Percentiles rank a stretch among this genome's conserved stretches.
These are phyloP conservation scores for Lizonia empirigonia DNA, from an alignment of 2,329 filamentous ascomycete species.

Conservation along the genomic window DNA sequence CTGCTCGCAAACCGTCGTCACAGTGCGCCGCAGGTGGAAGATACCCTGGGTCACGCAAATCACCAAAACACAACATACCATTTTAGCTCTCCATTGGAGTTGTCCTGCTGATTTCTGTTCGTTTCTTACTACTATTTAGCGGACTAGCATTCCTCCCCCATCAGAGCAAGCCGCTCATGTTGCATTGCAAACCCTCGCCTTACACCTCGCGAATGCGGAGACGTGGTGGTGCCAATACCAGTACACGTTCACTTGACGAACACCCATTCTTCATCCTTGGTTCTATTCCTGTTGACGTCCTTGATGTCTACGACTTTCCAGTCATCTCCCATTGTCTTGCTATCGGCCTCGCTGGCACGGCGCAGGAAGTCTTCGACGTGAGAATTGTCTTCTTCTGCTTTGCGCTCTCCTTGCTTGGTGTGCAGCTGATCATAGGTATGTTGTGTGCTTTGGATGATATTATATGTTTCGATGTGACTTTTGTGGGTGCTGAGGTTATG, in stretches of 20 bases:
- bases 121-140: too few relatives aligned
- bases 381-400: neutral
- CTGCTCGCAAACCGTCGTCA: neutral
- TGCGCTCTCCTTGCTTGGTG: neutral
- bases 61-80: neutral
- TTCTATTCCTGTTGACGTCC: neutral
- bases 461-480: neutral
- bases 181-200: neutral
- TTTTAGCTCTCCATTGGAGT: neutral
- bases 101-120: too few relatives aligned
- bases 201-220: neutral
- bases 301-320: neutral
- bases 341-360: conserved; percentile 7
- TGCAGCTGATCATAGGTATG: neutral
- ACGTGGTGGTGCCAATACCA: neutral
- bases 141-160: neutral
- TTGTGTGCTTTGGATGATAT: neutral
- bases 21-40: conserved; percentile 2
- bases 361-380: conserved; percentile 13
- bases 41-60: conserved; percentile 10
- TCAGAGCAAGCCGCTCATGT: neutral
- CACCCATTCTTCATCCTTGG: neutral
- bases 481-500: neutral
- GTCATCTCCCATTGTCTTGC: conserved; percentile 7
- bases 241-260: neutral